Percentiles rank a stretch among this genome's conserved stretches.
Evolutionary conservation across 192 early-diverging fungal species (phyloP).

Genomic region (Backusella mclennaniae): DNA sequence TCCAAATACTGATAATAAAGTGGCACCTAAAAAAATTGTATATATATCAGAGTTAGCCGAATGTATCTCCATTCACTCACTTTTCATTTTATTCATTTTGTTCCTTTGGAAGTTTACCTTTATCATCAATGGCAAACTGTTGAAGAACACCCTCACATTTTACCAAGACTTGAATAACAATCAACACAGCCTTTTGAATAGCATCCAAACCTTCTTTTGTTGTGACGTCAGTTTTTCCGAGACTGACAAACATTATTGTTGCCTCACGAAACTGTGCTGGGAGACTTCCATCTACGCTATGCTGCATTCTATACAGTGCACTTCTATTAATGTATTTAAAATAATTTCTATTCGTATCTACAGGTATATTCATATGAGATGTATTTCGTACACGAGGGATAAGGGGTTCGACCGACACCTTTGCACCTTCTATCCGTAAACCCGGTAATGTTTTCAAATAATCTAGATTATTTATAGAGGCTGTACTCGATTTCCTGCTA

Average conservation of each 20-base stretch:
- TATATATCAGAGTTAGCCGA: neutral
- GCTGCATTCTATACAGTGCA: conserved; percentile 39
- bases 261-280: conserved; percentile 50
- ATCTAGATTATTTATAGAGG: neutral
- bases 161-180: conserved; percentile 28
- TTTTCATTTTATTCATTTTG: neutral
- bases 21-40: conserved; percentile 31
- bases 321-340: conserved; percentile 51
- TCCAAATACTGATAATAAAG: conserved; percentile 47
- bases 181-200: conserved; percentile 36
- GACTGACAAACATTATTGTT: conserved; percentile 51
- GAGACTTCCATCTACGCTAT: conserved; percentile 37
- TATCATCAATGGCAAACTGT: conserved; percentile 56
- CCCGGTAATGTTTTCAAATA: conserved; percentile 11
- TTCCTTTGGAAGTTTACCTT: conserved; percentile 21
- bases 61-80: neutral
- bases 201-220: conserved; percentile 35
- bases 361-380: conserved; percentile 11
- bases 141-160: conserved; percentile 53
- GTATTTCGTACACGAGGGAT: conserved; percentile 30
- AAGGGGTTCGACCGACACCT: conserved; percentile 25
- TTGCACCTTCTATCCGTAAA: neutral
- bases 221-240: conserved; percentile 40
- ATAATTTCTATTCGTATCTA: conserved; percentile 34
- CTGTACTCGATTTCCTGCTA: neutral